phyloP scores from a whole-genome alignment of 768 basidiomycete genomes.

The Inosperma sp. region DNA sequence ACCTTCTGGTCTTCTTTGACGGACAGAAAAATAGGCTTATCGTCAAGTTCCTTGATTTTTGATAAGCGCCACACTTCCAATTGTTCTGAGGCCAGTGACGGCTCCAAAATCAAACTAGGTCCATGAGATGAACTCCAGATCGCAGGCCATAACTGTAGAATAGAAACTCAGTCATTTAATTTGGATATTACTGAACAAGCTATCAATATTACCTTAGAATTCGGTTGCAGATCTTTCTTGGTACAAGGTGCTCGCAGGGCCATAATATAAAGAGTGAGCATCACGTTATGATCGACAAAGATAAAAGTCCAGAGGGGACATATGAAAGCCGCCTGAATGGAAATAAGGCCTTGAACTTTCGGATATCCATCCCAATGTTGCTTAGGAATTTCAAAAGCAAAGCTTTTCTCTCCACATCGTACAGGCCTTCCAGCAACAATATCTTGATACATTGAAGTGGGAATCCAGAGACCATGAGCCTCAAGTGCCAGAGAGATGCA shows the following conservation, averaged over 20 bases:
- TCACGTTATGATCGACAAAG: constrained; percentile 11
- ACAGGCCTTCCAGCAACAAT: neutral
- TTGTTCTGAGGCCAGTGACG: neutral
- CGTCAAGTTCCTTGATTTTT: neutral
- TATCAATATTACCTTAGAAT: neutral
- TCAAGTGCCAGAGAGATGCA: neutral
- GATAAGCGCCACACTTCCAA: constrained; percentile 2
- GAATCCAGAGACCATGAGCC: neutral
- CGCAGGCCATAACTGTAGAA: neutral
- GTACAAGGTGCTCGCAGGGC: constrained; percentile 1
- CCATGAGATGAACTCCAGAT: neutral
- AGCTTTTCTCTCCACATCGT: neutral
- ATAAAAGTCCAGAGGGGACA: constrained; percentile 11
- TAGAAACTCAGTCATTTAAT: neutral
- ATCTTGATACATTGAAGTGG: neutral
- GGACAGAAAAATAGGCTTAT: constrained; percentile 1
- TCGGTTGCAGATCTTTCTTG: neutral
- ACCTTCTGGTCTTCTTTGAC: constrained; percentile 15
- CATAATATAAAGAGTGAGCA: constrained; percentile 13
- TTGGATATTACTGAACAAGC: too few species aligned
- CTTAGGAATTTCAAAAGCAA: neutral
- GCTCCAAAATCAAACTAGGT: constrained; percentile 2
- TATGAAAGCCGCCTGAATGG: neutral
- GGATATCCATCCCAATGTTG: constrained; percentile 4
- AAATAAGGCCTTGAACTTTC: neutral